Conservation (phyloP, 2,329 filamentous ascomycete genomes). For the Colletotrichum falcatum region DNA sequence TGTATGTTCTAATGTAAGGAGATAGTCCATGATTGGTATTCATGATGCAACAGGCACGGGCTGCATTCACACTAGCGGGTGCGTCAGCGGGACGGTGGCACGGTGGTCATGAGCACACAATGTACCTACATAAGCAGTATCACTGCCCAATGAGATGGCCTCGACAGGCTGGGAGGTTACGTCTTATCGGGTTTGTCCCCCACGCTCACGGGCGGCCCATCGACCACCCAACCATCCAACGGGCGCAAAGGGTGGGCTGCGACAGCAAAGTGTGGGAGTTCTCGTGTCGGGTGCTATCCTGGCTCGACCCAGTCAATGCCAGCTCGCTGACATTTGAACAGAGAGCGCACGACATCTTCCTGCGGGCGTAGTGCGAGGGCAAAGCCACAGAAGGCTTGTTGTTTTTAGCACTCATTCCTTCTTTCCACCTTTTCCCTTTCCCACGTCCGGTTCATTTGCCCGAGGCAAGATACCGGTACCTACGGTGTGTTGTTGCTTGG, state of each 20-base stretch:
- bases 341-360: not conserved
- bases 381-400: not conserved
- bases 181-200: slow-evolving; percentile 35
- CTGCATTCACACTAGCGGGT: not conserved
- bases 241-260: slow-evolving; percentile 29
- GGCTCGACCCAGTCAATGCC: not conserved
- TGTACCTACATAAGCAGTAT: not conserved
- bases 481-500: no score
- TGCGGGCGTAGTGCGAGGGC: slow-evolving; percentile 1
- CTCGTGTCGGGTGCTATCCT: not conserved
- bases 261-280: slow-evolving; percentile 9
- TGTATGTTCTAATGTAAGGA: not conserved
- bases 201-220: slow-evolving; percentile 31
- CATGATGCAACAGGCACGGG: not conserved
- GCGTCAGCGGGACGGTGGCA: not conserved
- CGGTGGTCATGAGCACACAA: not conserved
- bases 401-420: no score
- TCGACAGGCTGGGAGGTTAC: not conserved
- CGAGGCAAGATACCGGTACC: no score
- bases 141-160: not conserved
- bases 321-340: not conserved
- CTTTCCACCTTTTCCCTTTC: no score
- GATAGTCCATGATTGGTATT: not conserved
- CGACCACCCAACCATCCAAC: slow-evolving; percentile 17
- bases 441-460: no score